Evolutionary conservation across 1,284 basidiomycete genomes (phyloP).

Genomic region (Tranzscheliella williamsii): DNA sequence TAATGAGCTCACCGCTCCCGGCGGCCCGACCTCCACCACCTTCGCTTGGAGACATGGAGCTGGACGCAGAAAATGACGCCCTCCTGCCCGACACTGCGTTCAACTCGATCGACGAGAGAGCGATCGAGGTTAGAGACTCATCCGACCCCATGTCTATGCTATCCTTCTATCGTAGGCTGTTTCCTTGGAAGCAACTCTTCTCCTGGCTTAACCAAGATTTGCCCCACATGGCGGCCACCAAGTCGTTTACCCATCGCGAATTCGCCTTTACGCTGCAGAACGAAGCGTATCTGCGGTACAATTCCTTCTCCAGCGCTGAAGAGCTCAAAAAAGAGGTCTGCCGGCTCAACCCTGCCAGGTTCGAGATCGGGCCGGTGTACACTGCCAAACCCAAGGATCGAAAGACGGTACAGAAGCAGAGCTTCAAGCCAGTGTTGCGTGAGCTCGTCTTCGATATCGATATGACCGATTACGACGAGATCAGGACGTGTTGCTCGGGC

Average conservation of each 20-base stretch:
- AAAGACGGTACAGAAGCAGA: constrained; percentile 77
- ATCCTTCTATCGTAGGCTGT: constrained; percentile 85
- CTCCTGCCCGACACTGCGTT: constrained; percentile 40
- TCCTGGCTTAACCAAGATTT: constrained; percentile 91
- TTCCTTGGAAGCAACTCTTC: constrained; percentile 92
- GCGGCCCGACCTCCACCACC: constrained; percentile 47
- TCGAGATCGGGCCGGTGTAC: constrained; percentile 96
- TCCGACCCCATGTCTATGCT: constrained; percentile 73
- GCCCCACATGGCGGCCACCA: constrained; percentile 68
- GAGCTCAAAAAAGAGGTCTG: constrained; percentile 83
- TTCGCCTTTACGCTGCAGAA: constrained; percentile 93
- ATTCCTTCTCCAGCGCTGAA: constrained; percentile 81
- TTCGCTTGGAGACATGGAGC: constrained; percentile 41
- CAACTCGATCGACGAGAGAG: constrained; percentile 42
- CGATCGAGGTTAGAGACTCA: constrained; percentile 62
- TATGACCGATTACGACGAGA: constrained; percentile 98
- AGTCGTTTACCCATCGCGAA: constrained; percentile 71
- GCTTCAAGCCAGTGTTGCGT: constrained; percentile 77
- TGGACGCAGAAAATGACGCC: constrained; percentile 37
- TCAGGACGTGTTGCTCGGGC: constrained; percentile 91
- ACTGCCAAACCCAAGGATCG: constrained; percentile 86
- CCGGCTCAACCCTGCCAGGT: constrained; percentile 66
- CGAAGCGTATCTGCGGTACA: constrained; percentile 90
- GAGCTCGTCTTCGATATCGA: constrained; percentile 99
- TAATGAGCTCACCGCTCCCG: constrained; percentile 24